Evolutionary conservation across 495 filamentous ascomycete genomes (phyloP).

Genomic region (Penicillium nucicola): DNA sequence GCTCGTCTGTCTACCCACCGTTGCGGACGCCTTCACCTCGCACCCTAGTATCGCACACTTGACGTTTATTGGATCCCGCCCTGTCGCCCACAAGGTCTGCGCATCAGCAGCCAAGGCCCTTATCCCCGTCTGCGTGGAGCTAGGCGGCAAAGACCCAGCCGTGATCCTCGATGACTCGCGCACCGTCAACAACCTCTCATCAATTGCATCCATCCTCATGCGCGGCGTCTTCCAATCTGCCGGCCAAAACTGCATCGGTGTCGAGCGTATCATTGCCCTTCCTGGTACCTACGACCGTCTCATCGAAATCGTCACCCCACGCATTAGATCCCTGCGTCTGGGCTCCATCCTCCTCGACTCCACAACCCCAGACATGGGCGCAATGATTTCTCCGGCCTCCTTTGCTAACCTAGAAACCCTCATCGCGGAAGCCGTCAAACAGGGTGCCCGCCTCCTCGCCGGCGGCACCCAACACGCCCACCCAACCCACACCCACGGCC

Average conservation of each 20-base stretch:
- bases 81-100: conserved; percentile 85
- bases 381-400: conserved; percentile 74
- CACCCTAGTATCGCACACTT: conserved; percentile 83
- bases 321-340: conserved; percentile 68
- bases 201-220: conserved; percentile 77
- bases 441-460: conserved; percentile 75
- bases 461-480: conserved; percentile 75
- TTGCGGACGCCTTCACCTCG: conserved; percentile 77
- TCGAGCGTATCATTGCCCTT: conserved; percentile 85
- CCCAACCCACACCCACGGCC: conserved; percentile 67
- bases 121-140: conserved; percentile 80
- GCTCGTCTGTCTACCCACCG: conserved; percentile 80
- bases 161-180: conserved; percentile 78
- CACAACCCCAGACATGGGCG: conserved; percentile 70
- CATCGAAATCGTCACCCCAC: conserved; percentile 63
- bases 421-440: conserved; percentile 68
- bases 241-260: conserved; percentile 98
- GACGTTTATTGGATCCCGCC: conserved; percentile 94
- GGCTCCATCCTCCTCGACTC: conserved; percentile 59
- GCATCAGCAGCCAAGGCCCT: conserved; percentile 78
- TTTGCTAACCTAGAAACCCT: conserved; percentile 70
- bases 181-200: conserved; percentile 55
- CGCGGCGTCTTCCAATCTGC: conserved; percentile 92
- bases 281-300: conserved; percentile 71
- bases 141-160: conserved; percentile 95